Evolutionary conservation across 1,284 basidiomycete genomes (phyloP).

Genomic region (Bondarzewia mesenterica): DNA sequence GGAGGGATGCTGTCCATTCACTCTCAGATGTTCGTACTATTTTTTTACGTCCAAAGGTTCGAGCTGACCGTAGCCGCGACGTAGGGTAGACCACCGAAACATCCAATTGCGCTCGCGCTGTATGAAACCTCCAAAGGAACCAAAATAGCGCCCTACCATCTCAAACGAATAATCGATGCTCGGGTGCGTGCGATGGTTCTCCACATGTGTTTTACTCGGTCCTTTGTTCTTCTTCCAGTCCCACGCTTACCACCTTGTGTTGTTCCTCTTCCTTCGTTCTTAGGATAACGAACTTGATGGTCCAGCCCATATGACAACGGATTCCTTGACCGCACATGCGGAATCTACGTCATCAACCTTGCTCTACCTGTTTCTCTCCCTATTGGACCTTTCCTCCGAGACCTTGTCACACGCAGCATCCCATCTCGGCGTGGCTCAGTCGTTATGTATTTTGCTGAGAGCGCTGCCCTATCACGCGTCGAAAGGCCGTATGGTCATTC

Average conservation of each 20-base stretch:
- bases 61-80: slow-evolving; percentile 15
- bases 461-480: slow-evolving; percentile 71
- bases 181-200: slow-evolving; percentile 54
- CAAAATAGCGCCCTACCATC: slow-evolving; percentile 64
- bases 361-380: slow-evolving; percentile 71
- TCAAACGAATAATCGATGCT: slow-evolving; percentile 81
- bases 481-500: slow-evolving; percentile 72
- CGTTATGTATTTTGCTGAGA: slow-evolving; percentile 66
- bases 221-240: too few species aligned
- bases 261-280: slow-evolving; percentile 5
- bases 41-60: neutral
- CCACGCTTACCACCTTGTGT: slow-evolving; percentile 1
- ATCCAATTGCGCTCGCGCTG: slow-evolving; percentile 78
- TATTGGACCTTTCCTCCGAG: slow-evolving; percentile 56
- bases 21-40: slow-evolving; percentile 54
- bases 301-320: slow-evolving; percentile 63
- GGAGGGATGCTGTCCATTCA: slow-evolving; percentile 78
- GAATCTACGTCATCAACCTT: slow-evolving; percentile 77
- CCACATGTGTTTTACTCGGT: too few species aligned
- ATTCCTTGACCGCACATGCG: slow-evolving; percentile 63
- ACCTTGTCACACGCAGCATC: slow-evolving; percentile 73
- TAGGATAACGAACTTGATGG: slow-evolving; percentile 72
- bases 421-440: slow-evolving; percentile 69
- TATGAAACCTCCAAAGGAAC: slow-evolving; percentile 45
- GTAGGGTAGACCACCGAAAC: slow-evolving; percentile 70